A percentile compares a stretch with the other conserved stretches of the same genome.
phyloP scores from a whole-genome alignment of 78 protist genomes.

The Cavenderia fasciculata region DNA sequence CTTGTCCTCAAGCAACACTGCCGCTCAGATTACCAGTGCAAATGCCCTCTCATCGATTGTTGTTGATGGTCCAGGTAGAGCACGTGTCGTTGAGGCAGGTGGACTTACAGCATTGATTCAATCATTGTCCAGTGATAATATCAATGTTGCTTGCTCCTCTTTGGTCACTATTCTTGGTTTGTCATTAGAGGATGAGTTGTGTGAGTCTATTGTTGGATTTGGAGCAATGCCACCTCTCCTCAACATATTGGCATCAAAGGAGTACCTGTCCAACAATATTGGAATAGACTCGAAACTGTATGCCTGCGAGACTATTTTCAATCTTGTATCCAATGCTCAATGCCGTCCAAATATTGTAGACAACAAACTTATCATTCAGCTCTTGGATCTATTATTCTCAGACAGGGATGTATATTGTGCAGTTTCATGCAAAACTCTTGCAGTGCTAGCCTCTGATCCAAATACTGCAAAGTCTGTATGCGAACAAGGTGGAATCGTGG shows the following conservation, averaged over 20 bases:
- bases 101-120: constrained; percentile 20
- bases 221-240: constrained; percentile 32
- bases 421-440: constrained; percentile 49
- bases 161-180: constrained; percentile 46
- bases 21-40: constrained; percentile 37
- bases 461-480: constrained; percentile 18
- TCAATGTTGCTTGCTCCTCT: constrained; percentile 40
- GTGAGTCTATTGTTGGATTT: constrained; percentile 44
- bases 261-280: constrained; percentile 20
- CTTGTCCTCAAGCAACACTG: constrained; percentile 1
- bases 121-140: constrained; percentile 12
- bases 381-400: constrained; percentile 10
- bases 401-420: not conserved
- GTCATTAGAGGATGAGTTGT: constrained; percentile 56
- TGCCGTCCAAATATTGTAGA: constrained; percentile 32
- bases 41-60: constrained; percentile 45
- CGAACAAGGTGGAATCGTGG: constrained; percentile 46
- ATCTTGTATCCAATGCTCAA: constrained; percentile 17
- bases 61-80: constrained; percentile 72
- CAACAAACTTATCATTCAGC: constrained; percentile 5
- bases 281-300: constrained; percentile 46
- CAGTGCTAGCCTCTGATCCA: constrained; percentile 36
- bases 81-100: constrained; percentile 57
- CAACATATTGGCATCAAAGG: not conserved
- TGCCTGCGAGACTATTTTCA: constrained; percentile 55